Base-by-base conservation (phyloP, 106 monocot genomes). In the Allium sativum region DNA sequence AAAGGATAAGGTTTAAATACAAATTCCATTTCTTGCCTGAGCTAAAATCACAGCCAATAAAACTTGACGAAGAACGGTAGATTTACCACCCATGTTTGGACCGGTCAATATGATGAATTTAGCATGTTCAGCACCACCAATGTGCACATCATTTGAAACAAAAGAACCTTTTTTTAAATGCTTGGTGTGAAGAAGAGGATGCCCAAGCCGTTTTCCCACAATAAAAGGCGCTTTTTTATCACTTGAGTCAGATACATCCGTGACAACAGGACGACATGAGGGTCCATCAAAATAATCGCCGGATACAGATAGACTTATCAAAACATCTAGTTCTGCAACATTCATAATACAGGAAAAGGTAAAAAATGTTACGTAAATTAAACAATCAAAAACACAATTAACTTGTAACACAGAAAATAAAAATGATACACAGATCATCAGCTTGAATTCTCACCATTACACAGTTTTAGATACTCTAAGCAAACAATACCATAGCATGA, bases 31-130 rank as follows among this genome's bases (percentile, higher is more conserved):
- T 17, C 51, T 44, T 68, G 80, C 91, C 92, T 92, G 92, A 13
- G 90, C 95, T 55, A 96, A 78, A 55, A 96, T 77, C n/a, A 87
- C 77, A 17, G 95, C 77, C 70, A 96, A 48, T 53, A 90, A 96
- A 66, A 96, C 77, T 82, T 96, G 95, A 46, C 90, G 87, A 63
- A 96, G 72, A 58, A 96, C 84, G 62, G 95, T 96, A 20, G 95
- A 96, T 82, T 96, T 96, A 31, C 95, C 95, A 64, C 95, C 95
- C 95, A 96, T 96, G 53, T 96, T 96, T 55, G 95, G 95, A 31
- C 95, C 95, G 19, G 95, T 96, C 47, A 96, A 81, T 65, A 96
- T 81, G 47, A 96, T 81, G 62, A 90, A 90, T 61, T 44, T 87
- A 22, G 90, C 67, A 56, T 79, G 42, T 7, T 61, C 70, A 40